Conservation (phyloP, 2,329 filamentous ascomycete genomes). For the Botryosphaeria agaves region DNA sequence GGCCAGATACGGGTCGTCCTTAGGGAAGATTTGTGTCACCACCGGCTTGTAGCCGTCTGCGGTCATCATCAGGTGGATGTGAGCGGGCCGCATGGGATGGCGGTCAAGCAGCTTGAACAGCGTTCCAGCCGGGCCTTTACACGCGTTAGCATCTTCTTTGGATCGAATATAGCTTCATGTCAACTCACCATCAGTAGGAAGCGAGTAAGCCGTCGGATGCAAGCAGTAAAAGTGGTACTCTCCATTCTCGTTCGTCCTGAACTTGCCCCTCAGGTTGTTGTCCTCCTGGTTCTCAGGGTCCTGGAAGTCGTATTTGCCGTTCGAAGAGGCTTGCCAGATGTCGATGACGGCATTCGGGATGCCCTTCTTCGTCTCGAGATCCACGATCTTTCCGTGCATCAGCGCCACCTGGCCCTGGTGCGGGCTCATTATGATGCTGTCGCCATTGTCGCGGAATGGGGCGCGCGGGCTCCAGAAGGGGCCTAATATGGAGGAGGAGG, state of each 20-base stretch:
- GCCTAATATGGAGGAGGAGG: constrained; percentile 60
- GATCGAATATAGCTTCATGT: background rate
- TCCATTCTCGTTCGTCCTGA: constrained; percentile 51
- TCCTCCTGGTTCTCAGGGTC: constrained; percentile 52
- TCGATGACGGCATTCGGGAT: constrained; percentile 55
- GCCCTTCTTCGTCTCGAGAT: constrained; percentile 47
- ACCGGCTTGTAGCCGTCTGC: constrained; percentile 38
- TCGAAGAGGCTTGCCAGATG: constrained; percentile 62
- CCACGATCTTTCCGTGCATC: constrained; percentile 53
- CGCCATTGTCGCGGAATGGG: constrained; percentile 51
- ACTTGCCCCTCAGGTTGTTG: constrained; percentile 65
- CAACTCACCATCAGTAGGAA: constrained; percentile 41
- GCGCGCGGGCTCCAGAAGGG: constrained; percentile 65
- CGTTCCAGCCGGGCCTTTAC: constrained; percentile 29
- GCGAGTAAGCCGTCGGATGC: constrained; percentile 54
- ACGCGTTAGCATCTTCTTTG: background rate
- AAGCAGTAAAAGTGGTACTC: constrained; percentile 60
- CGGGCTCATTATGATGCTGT: constrained; percentile 46
- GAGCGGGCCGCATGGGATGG: constrained; percentile 42
- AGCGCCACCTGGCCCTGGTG: constrained; percentile 41
- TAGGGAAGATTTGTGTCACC: constrained; percentile 41
- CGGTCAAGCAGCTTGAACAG: constrained; percentile 37
- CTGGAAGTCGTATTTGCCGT: constrained; percentile 62
- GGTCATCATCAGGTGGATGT: constrained; percentile 39
- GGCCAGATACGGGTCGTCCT: constrained; percentile 37